A percentile compares a stretch with the other conserved stretches of the same genome.
Conservation (phyloP, 1,139 yeast species). For the Zygosaccharomyces pseudobailii region DNA sequence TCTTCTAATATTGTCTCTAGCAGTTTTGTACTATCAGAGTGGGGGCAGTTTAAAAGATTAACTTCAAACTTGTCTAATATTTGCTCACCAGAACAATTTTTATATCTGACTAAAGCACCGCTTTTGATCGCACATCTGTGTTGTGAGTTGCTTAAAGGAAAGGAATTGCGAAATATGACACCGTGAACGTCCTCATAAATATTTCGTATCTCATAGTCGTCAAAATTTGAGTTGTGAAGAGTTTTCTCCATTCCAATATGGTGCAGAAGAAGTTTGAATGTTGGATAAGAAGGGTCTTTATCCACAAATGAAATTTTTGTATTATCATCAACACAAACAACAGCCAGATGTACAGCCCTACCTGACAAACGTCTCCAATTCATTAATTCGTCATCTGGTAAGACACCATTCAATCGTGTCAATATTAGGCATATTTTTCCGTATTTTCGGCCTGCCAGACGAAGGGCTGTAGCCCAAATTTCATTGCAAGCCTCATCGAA, state of each 20-base stretch:
- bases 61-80: conserved; percentile 46
- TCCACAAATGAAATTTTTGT: conserved; percentile 52
- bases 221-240: conserved; percentile 22
- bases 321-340: conserved; percentile 63
- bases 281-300: conserved; percentile 34
- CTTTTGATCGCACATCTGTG: conserved; percentile 66
- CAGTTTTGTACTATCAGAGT: conserved; percentile 49
- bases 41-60: conserved; percentile 66
- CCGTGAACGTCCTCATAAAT: conserved; percentile 59
- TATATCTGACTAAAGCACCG: conserved; percentile 57
- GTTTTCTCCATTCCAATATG: conserved; percentile 21
- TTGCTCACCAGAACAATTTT: conserved; percentile 34
- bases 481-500: conserved; percentile 55
- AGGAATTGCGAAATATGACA: conserved; percentile 53
- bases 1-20: conserved; percentile 61
- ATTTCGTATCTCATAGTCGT: conserved; percentile 45
- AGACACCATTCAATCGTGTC: conserved; percentile 63
- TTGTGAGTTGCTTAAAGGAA: conserved; percentile 65
- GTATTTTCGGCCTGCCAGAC: conserved; percentile 36
- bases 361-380: conserved; percentile 71
- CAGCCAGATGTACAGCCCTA: conserved; percentile 62
- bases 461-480: conserved; percentile 51
- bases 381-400: conserved; percentile 73
- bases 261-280: conserved; percentile 32
- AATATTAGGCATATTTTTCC: conserved; percentile 63